These are phyloP conservation scores for Fagus crenata DNA, from an alignment of 306 rosid species.

Conservation along the genomic window DNA sequence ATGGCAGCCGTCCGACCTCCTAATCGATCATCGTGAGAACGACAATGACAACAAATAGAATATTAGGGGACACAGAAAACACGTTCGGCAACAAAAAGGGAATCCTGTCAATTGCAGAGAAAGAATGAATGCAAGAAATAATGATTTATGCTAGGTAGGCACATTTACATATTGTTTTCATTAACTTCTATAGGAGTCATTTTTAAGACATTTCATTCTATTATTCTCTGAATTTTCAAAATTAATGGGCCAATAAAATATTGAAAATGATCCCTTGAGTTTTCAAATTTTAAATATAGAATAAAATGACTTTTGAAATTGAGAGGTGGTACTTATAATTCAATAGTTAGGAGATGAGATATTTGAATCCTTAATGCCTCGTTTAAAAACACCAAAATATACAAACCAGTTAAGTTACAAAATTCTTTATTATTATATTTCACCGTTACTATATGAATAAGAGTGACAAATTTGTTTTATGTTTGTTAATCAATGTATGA, in stretches of 20 bases:
- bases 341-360: no score
- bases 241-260: neutral
- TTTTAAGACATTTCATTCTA: neutral
- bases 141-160: neutral
- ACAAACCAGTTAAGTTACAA: no score
- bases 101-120: neutral
- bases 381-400: no score
- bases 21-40: neutral
- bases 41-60: conserved; percentile 4
- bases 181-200: no score
- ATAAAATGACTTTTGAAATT: neutral
- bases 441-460: no score
- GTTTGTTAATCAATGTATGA: no score
- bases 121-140: neutral
- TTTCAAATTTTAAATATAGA: neutral
- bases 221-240: neutral
- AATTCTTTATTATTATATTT: no score
- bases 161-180: no score
- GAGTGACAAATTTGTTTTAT: no score
- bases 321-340: no score
- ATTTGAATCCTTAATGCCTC: no score
- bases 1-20: neutral
- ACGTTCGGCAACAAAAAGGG: neutral
- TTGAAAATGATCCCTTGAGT: neutral
- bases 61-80: conserved; percentile 10